Evolutionary conservation across 257 asterid species (phyloP).

Genomic region (Solanum sejunctum): DNA sequence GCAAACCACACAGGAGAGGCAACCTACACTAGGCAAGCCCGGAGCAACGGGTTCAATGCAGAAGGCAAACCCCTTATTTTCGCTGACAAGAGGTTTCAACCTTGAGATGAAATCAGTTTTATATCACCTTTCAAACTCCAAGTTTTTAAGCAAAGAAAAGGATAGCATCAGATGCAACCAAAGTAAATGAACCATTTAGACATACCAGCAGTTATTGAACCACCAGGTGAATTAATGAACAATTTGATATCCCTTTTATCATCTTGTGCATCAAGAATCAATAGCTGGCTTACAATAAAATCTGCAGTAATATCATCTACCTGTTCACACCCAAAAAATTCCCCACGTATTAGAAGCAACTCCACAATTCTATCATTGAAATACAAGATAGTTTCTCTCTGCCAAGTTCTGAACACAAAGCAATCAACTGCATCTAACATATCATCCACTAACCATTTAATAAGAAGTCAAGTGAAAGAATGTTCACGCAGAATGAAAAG

Average conservation of each 20-base stretch:
- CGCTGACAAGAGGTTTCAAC: no score
- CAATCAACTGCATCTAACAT: not conserved
- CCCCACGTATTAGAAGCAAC: not conserved
- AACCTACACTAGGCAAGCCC: no score
- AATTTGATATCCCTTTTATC: slow-evolving; percentile 60
- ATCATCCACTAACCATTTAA: not conserved
- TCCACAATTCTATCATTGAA: not conserved
- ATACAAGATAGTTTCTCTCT: not conserved
- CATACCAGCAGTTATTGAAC: slow-evolving; percentile 93
- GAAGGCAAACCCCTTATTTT: no score
- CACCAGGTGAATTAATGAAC: slow-evolving; percentile 95
- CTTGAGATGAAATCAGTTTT: not conserved
- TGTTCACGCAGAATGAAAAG: not conserved
- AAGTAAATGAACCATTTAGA: not conserved
- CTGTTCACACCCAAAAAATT: slow-evolving; percentile 26
- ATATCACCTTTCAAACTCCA: not conserved
- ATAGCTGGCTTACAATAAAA: slow-evolving; percentile 69
- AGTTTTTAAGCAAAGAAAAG: not conserved
- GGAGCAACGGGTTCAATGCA: no score
- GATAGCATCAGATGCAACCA: not conserved
- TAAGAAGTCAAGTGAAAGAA: not conserved
- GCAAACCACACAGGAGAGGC: no score
- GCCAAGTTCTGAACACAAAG: not conserved
- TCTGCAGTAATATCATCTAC: slow-evolving; percentile 80
- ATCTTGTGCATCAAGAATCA: slow-evolving; percentile 84